Evolutionary conservation across 495 filamentous ascomycete genomes (phyloP).

Genomic region (Annulohypoxylon nitens): DNA sequence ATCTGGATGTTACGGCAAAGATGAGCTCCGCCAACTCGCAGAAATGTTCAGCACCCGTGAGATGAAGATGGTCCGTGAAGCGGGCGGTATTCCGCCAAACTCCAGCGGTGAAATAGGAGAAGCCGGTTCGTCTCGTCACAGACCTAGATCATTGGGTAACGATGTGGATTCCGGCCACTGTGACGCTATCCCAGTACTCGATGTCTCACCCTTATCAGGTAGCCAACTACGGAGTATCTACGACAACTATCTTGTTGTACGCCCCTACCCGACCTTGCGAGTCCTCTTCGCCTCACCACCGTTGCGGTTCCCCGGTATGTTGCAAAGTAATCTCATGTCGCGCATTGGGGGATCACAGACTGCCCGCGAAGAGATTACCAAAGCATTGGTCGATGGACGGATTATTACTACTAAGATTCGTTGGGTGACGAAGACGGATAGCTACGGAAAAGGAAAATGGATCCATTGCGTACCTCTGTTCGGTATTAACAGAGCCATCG

Average conservation of each 20-base stretch:
- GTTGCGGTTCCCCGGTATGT: slow-evolving; percentile 72
- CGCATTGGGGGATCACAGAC: slow-evolving; percentile 68
- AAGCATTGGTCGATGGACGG: slow-evolving; percentile 67
- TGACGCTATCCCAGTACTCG: slow-evolving; percentile 8
- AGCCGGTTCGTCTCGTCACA: slow-evolving; percentile 48
- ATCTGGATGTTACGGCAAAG: slow-evolving; percentile 45
- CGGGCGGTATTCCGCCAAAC: slow-evolving; percentile 68
- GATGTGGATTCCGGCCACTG: slow-evolving; percentile 22
- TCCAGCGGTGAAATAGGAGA: slow-evolving; percentile 60
- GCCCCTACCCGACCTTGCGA: slow-evolving; percentile 70
- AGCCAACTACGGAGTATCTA: slow-evolving; percentile 60
- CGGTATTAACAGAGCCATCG: slow-evolving; percentile 68
- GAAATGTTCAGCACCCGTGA: slow-evolving; percentile 74
- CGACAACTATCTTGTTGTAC: slow-evolving; percentile 72
- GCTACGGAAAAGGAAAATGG: slow-evolving; percentile 66
- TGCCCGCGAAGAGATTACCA: slow-evolving; percentile 65
- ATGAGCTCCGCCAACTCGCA: slow-evolving; percentile 65
- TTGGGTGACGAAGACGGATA: slow-evolving; percentile 64
- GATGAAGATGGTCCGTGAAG: slow-evolving; percentile 67
- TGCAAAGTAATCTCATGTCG: slow-evolving; percentile 72
- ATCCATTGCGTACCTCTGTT: slow-evolving; percentile 73
- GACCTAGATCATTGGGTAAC: slow-evolving; percentile 57
- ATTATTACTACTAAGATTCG: slow-evolving; percentile 72
- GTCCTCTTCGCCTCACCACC: slow-evolving; percentile 76
- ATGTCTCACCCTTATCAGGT: slow-evolving; percentile 24